Conservation (phyloP, 495 filamentous ascomycete genomes). For the Penicillium coprophilum region DNA sequence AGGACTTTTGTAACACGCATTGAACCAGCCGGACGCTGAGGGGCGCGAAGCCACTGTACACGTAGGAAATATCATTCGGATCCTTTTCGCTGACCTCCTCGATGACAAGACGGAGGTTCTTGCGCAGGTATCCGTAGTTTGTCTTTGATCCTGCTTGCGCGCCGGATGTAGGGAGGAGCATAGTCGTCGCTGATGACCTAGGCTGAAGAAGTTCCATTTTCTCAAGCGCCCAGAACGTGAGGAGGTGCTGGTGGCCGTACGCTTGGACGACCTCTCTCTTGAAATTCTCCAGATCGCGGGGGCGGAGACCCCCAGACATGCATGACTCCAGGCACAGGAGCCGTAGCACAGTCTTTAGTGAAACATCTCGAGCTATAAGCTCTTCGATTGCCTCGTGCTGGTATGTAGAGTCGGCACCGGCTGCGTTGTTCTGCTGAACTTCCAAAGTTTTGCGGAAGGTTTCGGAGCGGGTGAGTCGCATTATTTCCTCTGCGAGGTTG, state of each 20-base stretch:
- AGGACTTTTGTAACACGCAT: conserved; percentile 87
- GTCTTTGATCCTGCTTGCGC: conserved; percentile 65
- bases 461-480: conserved; percentile 84
- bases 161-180: conserved; percentile 66
- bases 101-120: conserved; percentile 81
- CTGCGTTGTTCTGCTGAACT: conserved; percentile 94
- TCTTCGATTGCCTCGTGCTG: conserved; percentile 92
- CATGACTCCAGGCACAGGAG: conserved; percentile 88
- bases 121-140: conserved; percentile 85
- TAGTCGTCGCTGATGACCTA: conserved; percentile 64
- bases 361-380: conserved; percentile 80
- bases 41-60: conserved; percentile 95
- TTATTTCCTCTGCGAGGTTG: conserved; percentile 88
- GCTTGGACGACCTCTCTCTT: conserved; percentile 84
- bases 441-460: conserved; percentile 85
- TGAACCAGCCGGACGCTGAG: conserved; percentile 93
- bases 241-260: conserved; percentile 90
- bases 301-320: conserved; percentile 82
- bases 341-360: conserved; percentile 76
- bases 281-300: conserved; percentile 84
- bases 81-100: conserved; percentile 97
- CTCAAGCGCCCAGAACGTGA: conserved; percentile 87
- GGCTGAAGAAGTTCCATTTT: conserved; percentile 82
- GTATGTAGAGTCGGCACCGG: conserved; percentile 80
- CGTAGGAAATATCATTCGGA: conserved; percentile 95